Base-by-base conservation (phyloP, 2,329 filamentous ascomycete species). In the Fusarium pseudonygamai region DNA sequence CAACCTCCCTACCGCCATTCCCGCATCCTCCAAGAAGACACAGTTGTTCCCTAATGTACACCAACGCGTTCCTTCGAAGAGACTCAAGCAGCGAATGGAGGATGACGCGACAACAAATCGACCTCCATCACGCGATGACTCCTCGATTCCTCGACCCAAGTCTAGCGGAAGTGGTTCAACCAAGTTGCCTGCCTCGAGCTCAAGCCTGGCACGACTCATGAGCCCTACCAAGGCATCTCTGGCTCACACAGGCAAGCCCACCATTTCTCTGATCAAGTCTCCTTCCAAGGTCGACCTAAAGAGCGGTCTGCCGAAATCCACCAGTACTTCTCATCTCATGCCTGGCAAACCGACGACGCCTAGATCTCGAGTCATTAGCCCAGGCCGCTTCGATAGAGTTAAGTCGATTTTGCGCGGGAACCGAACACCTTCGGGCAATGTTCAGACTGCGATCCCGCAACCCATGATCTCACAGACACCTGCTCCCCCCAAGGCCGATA, bases 181-280 rank as follows among this genome's bases (percentile, higher is more conserved):
- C 49, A 77, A 79, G 22, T 78, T 86, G 28, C 74, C 82, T 55
- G 85, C 85, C 32, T 82, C 86, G 2, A 84, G 87, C 61, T 83
- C 87, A 14, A 85, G 88, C 69, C 82, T 86, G 67, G 85, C 86
- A 69, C 90, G 85, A 67, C 84, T 96, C 36, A 89, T 91, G 81
- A 97, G 93, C 11, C 94, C 95, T 0, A 96, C 93, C 14, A 94
- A 94, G 80, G 85, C 93, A 13, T 94, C 93, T 2, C 81, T 93
- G 58, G 72, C 74, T 24, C 63, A 70, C n/a, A 67, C 73, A 10
- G 66, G 59, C 39, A 83, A 80, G 56, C 71, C 78, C 1, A 79
- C 80, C 5, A 71, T 77, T 22, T 78, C 75, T 56, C 77, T 80
- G 69, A 82, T 78, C 75, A 85, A 75, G 53, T 74, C 83, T 71